A percentile compares a stretch with the other conserved stretches of the same genome.
phyloP scores from a whole-genome alignment of 371 early-diverging fungal genomes.

The Circinella minor region DNA sequence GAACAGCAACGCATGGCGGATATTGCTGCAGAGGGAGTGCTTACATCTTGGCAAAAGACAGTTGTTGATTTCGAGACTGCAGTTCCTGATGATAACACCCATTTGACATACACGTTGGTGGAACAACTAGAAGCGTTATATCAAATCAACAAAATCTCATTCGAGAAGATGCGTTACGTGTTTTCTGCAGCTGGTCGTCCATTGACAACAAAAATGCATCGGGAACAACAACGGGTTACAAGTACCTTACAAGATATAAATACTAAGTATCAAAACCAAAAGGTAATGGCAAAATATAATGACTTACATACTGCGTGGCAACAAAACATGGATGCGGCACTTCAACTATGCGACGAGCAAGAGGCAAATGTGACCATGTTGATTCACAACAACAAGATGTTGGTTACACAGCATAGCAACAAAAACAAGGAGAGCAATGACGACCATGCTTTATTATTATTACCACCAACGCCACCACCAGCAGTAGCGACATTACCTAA shows the following conservation, averaged over 20 bases:
- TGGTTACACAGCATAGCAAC: background rate
- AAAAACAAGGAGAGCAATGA: background rate
- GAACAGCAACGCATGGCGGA: background rate
- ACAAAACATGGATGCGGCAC: background rate
- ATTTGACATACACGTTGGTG: background rate
- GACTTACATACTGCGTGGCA: background rate
- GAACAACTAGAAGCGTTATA: background rate
- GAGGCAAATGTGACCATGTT: background rate
- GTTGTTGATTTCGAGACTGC: background rate
- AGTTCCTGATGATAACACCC: background rate
- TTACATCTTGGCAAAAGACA: background rate
- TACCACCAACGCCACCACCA: background rate
- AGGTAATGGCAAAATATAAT: background rate
- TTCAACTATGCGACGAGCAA: constrained; percentile 1
- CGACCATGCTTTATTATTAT: background rate
- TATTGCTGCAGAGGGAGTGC: background rate
- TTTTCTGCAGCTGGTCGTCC: background rate
- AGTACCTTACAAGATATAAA: background rate
- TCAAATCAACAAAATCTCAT: background rate
- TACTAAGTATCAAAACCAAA: background rate
- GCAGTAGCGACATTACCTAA: no score
- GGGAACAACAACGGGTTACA: background rate
- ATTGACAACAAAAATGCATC: no score
- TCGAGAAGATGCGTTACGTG: background rate
- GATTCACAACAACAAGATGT: background rate